Percentiles rank a stretch among this genome's conserved stretches.
Evolutionary conservation across 257 asterid species (phyloP).

Genomic region (Petrea volubilis): DNA sequence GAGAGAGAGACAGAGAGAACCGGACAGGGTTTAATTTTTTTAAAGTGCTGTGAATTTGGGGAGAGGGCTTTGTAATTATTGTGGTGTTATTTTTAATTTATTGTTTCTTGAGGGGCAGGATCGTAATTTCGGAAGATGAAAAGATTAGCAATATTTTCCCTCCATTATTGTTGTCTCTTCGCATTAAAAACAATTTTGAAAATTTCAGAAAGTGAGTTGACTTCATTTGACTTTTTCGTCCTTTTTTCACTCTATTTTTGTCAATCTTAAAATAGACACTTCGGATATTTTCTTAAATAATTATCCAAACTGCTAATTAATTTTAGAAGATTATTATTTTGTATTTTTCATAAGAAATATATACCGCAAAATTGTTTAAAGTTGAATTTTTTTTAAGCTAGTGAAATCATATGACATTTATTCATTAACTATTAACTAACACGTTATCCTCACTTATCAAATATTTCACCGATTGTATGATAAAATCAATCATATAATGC

Average conservation of each 20-base stretch:
- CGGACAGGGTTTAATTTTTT: slow-evolving; percentile 34
- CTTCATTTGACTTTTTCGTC: slow-evolving; percentile 10
- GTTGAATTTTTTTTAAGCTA: too few relatives aligned
- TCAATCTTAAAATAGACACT: too few relatives aligned
- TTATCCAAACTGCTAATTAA: too few relatives aligned
- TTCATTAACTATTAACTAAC: too few relatives aligned
- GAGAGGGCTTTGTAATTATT: slow-evolving; percentile 32
- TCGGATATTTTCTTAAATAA: too few relatives aligned
- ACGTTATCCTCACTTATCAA: too few relatives aligned
- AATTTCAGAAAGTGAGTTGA: slow-evolving; percentile 22
- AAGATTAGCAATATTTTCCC: slow-evolving; percentile 36
- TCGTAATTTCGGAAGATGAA: slow-evolving; percentile 5
- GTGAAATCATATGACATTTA: too few relatives aligned
- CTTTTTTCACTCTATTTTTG: neutral
- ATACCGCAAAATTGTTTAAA: too few relatives aligned
- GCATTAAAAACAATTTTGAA: slow-evolving; percentile 30
- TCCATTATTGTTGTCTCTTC: slow-evolving; percentile 37
- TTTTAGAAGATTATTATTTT: too few relatives aligned
- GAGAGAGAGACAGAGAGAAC: slow-evolving; percentile 16
- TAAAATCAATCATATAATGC: too few relatives aligned
- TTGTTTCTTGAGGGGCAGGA: slow-evolving; percentile 6
- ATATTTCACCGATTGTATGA: too few relatives aligned
- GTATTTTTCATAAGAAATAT: too few relatives aligned
- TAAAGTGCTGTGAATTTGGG: slow-evolving; percentile 28
- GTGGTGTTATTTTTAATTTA: slow-evolving; percentile 2